These are phyloP conservation scores for Ramaria sp. DNA, from an alignment of 768 basidiomycete genomes.

Conservation along the genomic window DNA sequence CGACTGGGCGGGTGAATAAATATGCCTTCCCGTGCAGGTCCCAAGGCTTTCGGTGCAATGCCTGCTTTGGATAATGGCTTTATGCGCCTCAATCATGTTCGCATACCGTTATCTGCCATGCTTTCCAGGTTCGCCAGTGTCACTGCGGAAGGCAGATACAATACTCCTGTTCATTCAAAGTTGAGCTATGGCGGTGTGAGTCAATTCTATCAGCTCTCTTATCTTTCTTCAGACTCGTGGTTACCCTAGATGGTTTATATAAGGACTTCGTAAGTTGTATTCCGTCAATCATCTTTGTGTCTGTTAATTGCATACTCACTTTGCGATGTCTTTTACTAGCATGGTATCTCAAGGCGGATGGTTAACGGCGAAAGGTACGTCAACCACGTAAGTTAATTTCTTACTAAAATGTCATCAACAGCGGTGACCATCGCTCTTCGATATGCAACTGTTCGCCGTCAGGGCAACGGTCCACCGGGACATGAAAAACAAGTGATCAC, in stretches of 20 bases:
- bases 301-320: not conserved
- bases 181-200: conserved; percentile 66
- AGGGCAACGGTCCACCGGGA: conserved; percentile 44
- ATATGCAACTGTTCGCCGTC: conserved; percentile 62
- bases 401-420: conserved; percentile 13
- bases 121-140: conserved; percentile 65
- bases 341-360: conserved; percentile 57
- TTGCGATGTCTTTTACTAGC: conserved; percentile 21
- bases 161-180: conserved; percentile 60
- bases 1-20: not conserved
- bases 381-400: not conserved
- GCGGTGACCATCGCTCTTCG: conserved; percentile 56
- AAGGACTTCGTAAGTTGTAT: conserved; percentile 40
- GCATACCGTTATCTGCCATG: conserved; percentile 62
- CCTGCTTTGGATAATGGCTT: conserved; percentile 56
- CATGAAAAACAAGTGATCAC: conserved; percentile 57
- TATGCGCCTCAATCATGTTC: conserved; percentile 51
- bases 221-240: not conserved
- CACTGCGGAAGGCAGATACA: conserved; percentile 51
- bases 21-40: conserved; percentile 27
- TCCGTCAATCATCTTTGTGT: too few relatives aligned
- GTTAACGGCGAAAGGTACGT: conserved; percentile 51
- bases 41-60: conserved; percentile 42
- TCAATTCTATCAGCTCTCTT: conserved; percentile 9
- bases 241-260: conserved; percentile 57